phyloP scores from a whole-genome alignment of 2,329 filamentous ascomycete genomes.

The Colletotrichum cereale region DNA sequence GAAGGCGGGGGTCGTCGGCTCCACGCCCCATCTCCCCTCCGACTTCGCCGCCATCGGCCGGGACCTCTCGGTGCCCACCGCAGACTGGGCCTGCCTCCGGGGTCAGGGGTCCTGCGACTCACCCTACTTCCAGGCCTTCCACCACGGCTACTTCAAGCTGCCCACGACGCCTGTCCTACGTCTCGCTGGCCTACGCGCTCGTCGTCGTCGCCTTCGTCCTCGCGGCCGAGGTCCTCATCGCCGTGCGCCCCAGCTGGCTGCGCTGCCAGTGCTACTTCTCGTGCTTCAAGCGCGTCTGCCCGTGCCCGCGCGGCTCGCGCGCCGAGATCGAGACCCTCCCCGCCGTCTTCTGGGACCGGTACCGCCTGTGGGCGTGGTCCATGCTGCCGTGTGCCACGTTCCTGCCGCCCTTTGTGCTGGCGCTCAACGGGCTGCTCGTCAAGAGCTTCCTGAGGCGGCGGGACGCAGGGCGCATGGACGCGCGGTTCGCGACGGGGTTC shows the following conservation, averaged over 20 bases:
- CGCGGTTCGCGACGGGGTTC: conserved; percentile 25
- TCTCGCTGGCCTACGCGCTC: conserved; percentile 10
- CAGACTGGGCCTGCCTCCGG: conserved; percentile 36
- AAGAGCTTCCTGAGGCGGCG: conserved; percentile 6
- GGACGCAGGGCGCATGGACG: conserved; percentile 1
- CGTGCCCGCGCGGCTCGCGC: conserved; percentile 38
- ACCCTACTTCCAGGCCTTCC: conserved; percentile 35
- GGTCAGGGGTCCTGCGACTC: conserved; percentile 21
- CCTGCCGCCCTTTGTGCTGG: background rate
- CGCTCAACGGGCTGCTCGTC: conserved; percentile 22
- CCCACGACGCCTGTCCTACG: background rate
- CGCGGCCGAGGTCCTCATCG: conserved; percentile 14
- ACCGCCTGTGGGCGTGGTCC: conserved; percentile 31
- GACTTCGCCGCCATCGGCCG: conserved; percentile 32
- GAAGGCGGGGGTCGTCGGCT: conserved; percentile 14
- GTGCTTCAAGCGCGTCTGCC: conserved; percentile 31
- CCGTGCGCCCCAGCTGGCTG: conserved; percentile 30
- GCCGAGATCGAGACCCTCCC: conserved; percentile 37
- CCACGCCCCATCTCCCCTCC: conserved; percentile 22
- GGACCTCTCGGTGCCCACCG: conserved; percentile 11
- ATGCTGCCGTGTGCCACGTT: conserved; percentile 8
- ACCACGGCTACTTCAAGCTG: background rate
- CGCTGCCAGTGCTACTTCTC: conserved; percentile 37
- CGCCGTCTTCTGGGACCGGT: conserved; percentile 37
- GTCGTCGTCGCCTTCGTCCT: background rate